phyloP scores from a whole-genome alignment of 106 monocot species.

The Dioscorea alata region DNA sequence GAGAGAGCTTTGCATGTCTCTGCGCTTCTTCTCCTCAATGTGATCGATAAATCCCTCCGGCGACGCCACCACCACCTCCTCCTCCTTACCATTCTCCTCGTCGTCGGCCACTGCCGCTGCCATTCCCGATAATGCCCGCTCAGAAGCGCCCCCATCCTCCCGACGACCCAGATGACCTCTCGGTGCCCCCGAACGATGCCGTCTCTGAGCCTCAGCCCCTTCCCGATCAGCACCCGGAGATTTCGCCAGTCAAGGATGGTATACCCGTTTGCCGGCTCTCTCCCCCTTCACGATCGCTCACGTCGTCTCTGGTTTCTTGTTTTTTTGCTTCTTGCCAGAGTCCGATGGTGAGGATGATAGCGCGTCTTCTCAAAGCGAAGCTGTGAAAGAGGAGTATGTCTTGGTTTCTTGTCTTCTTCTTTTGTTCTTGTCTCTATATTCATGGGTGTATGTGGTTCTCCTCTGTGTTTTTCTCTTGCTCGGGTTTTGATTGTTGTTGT shows the following conservation, averaged over 20 bases:
- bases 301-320: not conserved
- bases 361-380: not conserved
- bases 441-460: not conserved
- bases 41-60: not conserved
- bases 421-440: not conserved
- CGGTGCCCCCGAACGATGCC: too few relatives aligned
- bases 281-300: not conserved
- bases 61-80: not conserved
- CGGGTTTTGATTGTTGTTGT: not conserved
- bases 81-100: not conserved
- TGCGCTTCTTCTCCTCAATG: not conserved
- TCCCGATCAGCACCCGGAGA: too few relatives aligned
- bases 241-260: too few relatives aligned
- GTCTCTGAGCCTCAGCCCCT: too few relatives aligned
- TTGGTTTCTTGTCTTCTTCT: not conserved
- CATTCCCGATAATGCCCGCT: not conserved
- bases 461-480: not conserved
- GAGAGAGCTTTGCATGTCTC: not conserved
- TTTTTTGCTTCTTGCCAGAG: not conserved
- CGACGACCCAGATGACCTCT: not conserved
- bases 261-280: not conserved
- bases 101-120: not conserved
- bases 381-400: not conserved
- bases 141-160: not conserved
- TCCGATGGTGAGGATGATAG: not conserved